A percentile compares a stretch with the other conserved stretches of the same genome.
Conservation (phyloP, 352 stramenopile species). For the Phytophthora megakarya region DNA sequence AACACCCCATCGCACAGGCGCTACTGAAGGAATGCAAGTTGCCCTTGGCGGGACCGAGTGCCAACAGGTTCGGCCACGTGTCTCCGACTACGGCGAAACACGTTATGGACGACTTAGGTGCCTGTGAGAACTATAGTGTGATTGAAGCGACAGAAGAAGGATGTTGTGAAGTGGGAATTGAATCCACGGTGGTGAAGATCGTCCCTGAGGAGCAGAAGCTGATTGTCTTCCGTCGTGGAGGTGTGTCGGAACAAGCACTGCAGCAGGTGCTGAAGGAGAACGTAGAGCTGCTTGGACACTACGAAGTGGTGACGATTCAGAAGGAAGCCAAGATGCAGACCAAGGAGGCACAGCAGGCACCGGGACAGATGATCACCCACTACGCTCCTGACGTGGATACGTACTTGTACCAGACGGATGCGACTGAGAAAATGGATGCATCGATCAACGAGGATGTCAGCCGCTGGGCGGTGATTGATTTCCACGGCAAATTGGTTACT, state of each 20-base stretch:
- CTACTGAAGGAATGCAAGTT: conserved; percentile 91
- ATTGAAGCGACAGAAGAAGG: conserved; percentile 62
- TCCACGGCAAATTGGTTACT: conserved; percentile 53
- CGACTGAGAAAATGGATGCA: conserved; percentile 41
- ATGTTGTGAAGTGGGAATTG: conserved; percentile 91
- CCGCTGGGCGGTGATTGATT: conserved; percentile 85
- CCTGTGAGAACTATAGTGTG: conserved; percentile 89
- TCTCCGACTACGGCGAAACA: conserved; percentile 95
- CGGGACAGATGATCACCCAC: conserved; percentile 97
- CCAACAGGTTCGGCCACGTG: conserved; percentile 99
- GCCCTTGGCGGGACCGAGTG: conserved; percentile 97
- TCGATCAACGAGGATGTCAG: conserved; percentile 36
- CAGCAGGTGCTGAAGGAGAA: conserved; percentile 60
- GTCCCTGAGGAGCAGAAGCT: conserved; percentile 77
- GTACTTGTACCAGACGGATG: conserved; percentile 73
- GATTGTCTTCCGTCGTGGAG: conserved; percentile 88
- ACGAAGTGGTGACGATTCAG: conserved; percentile 73
- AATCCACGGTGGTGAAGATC: conserved; percentile 94
- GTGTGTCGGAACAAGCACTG: conserved; percentile 79
- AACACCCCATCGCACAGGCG: conserved; percentile 91
- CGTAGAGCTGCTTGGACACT: conserved; percentile 37
- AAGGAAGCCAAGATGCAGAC: conserved; percentile 68
- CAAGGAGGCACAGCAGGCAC: conserved; percentile 86
- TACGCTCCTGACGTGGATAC: conserved; percentile 96
- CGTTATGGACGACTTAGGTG: conserved; percentile 96